These are phyloP conservation scores for Aspergillus chevalieri DNA, from an alignment of 2,329 filamentous ascomycete genomes.

Conservation along the genomic window DNA sequence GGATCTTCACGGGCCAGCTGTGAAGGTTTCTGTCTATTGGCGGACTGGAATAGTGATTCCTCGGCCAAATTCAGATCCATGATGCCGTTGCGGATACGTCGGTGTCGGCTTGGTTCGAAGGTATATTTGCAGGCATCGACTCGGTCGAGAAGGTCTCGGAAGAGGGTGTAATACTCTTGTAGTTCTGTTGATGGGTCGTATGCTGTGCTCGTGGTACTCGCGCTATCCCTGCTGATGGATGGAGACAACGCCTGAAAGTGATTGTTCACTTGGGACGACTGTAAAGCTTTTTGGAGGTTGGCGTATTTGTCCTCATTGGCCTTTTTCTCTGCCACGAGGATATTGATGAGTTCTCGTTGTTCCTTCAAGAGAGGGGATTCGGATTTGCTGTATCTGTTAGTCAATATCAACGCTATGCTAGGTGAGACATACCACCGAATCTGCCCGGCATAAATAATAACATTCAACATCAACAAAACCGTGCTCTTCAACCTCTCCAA, in stretches of 20 bases:
- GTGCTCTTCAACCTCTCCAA: slow-evolving; percentile 26
- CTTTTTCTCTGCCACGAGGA: neutral
- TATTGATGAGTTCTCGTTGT: neutral
- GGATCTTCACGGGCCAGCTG: neutral
- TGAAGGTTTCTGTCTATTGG: neutral
- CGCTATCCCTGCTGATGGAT: neutral
- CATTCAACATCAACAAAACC: slow-evolving; percentile 25
- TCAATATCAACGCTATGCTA: neutral
- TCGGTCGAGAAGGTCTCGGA: neutral
- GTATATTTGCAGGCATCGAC: neutral
- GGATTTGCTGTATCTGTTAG: neutral
- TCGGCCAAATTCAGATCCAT: neutral
- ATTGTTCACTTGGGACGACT: neutral
- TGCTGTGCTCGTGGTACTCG: neutral
- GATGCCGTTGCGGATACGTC: neutral
- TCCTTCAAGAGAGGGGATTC: neutral
- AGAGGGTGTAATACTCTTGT: neutral
- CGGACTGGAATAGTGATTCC: neutral
- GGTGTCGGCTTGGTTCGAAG: neutral
- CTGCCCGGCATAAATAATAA: slow-evolving; percentile 24
- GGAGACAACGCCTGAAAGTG: neutral
- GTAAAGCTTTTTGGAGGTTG: neutral
- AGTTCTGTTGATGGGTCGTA: neutral
- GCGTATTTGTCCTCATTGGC: neutral
- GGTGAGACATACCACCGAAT: slow-evolving; percentile 4